phyloP scores from a whole-genome alignment of 495 filamentous ascomycete species.

The Hypoxylon fuscum region DNA sequence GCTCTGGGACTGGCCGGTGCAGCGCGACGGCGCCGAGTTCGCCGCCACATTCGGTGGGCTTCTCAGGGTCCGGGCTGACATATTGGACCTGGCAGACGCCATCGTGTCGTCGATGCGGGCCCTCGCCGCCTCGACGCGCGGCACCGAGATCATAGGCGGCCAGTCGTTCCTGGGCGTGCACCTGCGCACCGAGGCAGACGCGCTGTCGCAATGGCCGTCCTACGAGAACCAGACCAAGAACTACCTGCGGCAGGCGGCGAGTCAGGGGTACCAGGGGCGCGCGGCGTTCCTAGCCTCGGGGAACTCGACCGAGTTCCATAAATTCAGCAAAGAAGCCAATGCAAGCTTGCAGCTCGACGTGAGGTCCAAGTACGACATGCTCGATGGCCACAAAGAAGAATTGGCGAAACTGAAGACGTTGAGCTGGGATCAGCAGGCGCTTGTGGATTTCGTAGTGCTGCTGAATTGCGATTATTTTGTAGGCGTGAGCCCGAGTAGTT shows the following conservation, averaged over 20 bases:
- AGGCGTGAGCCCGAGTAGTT: slow-evolving; percentile 56
- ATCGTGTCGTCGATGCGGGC: slow-evolving; percentile 42
- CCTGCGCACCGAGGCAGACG: slow-evolving; percentile 54
- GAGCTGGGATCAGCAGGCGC: slow-evolving; percentile 57
- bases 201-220: slow-evolving; percentile 51
- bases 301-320: slow-evolving; percentile 48
- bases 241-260: slow-evolving; percentile 44
- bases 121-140: slow-evolving; percentile 26
- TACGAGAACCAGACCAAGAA: slow-evolving; percentile 51
- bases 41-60: slow-evolving; percentile 53
- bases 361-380: slow-evolving; percentile 48
- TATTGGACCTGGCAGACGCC: slow-evolving; percentile 45
- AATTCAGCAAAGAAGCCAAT: slow-evolving; percentile 39
- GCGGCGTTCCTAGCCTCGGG: slow-evolving; percentile 55
- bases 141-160: slow-evolving; percentile 5
- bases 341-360: slow-evolving; percentile 33
- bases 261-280: slow-evolving; percentile 39
- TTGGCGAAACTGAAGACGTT: slow-evolving; percentile 42
- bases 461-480: slow-evolving; percentile 52
- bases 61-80: slow-evolving; percentile 49
- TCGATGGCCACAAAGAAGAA: slow-evolving; percentile 33
- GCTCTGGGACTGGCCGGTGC: slow-evolving; percentile 55
- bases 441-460: slow-evolving; percentile 54
- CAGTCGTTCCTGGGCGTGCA: slow-evolving; percentile 48
- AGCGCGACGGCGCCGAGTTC: slow-evolving; percentile 55